These are phyloP conservation scores for Stygiomarasmius scandens DNA, from an alignment of 1,284 basidiomycete genomes.

Conservation along the genomic window DNA sequence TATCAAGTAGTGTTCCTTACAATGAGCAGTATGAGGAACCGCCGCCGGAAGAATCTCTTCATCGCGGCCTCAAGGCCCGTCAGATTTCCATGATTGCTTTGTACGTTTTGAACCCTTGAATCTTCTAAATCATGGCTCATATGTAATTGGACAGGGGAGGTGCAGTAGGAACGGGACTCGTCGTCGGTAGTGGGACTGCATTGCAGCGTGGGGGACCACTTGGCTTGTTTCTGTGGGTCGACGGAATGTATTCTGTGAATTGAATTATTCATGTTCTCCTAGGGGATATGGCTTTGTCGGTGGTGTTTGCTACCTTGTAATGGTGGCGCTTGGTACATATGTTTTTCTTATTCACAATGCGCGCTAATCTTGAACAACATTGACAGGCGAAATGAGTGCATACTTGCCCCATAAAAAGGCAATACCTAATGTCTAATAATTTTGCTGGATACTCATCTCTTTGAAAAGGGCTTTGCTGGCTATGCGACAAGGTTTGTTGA, in stretches of 20 bases:
- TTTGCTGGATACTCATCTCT: no score
- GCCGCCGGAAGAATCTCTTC: constrained; percentile 46
- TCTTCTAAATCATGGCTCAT: neutral
- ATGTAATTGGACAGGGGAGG: constrained; percentile 50
- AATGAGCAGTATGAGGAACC: constrained; percentile 46
- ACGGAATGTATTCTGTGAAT: no score
- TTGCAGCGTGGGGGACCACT: constrained; percentile 53
- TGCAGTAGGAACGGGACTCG: constrained; percentile 72
- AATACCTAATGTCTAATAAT: no score
- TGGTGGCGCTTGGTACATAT: constrained; percentile 33
- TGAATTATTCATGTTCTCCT: no score
- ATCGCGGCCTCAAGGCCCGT: constrained; percentile 64
- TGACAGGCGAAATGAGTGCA: constrained; percentile 54
- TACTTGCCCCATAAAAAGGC: constrained; percentile 58
- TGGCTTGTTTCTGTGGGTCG: constrained; percentile 49
- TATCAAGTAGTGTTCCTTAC: neutral
- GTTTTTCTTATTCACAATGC: no score
- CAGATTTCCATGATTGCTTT: constrained; percentile 76
- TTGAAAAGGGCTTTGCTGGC: constrained; percentile 54
- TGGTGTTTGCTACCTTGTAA: constrained; percentile 57
- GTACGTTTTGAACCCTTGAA: constrained; percentile 22
- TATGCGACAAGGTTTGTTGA: constrained; percentile 57
- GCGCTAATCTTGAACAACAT: no score
- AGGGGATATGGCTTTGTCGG: constrained; percentile 60
- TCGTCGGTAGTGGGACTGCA: constrained; percentile 70